Conservation (phyloP, 169 alveolate genomes). For the Plasmodium ovale region DNA sequence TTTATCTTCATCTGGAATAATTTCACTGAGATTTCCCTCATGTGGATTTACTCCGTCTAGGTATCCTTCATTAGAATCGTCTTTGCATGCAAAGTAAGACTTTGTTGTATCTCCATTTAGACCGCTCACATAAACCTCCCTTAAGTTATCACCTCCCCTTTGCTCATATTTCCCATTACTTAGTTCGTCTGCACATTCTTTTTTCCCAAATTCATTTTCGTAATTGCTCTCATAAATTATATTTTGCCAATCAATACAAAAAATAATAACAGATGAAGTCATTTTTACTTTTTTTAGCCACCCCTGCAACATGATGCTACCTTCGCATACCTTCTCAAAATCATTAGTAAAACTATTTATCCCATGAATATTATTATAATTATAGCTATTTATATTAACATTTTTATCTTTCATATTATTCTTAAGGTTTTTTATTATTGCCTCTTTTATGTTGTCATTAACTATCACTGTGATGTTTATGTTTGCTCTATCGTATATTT, state of each 20-base stretch:
- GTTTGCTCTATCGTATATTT: constrained; percentile 56
- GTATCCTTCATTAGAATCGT: background rate
- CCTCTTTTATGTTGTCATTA: constrained; percentile 61
- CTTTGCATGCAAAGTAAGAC: background rate
- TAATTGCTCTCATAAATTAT: constrained; percentile 26
- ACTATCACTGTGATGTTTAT: constrained; percentile 46
- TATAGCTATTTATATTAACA: constrained; percentile 55
- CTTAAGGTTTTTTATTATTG: constrained; percentile 36
- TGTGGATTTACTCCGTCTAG: too few species aligned
- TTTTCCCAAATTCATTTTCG: background rate
- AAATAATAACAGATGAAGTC: constrained; percentile 51
- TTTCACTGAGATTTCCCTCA: background rate
- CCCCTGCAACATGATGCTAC: background rate
- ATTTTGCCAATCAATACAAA: constrained; percentile 71
- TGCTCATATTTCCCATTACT: background rate
- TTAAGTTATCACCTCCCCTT: background rate
- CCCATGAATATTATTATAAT: constrained; percentile 46
- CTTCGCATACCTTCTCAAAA: background rate
- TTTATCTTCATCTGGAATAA: background rate
- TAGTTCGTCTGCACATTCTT: background rate
- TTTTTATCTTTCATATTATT: constrained; percentile 49
- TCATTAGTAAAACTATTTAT: constrained; percentile 23
- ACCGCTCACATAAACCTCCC: background rate
- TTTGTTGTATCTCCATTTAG: background rate
- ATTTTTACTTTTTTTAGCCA: constrained; percentile 67